Percentiles rank a stretch among this genome's conserved stretches.
These are phyloP conservation scores for Henningerozyma blattae DNA, from an alignment of 805 yeast genomes.

Conservation along the genomic window DNA sequence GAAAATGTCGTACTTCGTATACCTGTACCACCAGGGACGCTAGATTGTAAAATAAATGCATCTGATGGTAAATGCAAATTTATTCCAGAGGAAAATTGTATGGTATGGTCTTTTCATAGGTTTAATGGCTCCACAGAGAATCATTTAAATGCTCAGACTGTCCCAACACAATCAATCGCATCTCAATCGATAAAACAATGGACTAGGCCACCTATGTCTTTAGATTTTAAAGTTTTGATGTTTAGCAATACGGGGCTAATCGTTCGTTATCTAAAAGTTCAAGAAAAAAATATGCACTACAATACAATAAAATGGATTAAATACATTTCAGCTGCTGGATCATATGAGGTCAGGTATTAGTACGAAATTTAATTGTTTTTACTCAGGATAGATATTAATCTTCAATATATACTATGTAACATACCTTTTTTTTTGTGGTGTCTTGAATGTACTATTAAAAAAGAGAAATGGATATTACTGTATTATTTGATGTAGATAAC, in stretches of 20 bases:
- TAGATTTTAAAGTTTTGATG: conserved; percentile 60
- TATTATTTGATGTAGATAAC: too few relatives aligned
- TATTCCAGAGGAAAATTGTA: conserved; percentile 48
- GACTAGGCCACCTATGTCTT: conserved; percentile 66
- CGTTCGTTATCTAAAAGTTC: conserved; percentile 60
- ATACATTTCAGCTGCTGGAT: conserved; percentile 63
- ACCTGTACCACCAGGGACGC: conserved; percentile 56
- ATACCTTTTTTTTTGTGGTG: too few relatives aligned
- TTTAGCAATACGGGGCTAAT: conserved; percentile 66
- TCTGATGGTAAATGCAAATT: conserved; percentile 60
- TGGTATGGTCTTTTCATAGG: conserved; percentile 62
- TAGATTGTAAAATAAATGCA: conserved; percentile 33
- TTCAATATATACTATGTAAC: too few relatives aligned
- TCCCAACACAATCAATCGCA: conserved; percentile 20
- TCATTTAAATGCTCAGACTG: conserved; percentile 44
- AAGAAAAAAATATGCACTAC: conserved; percentile 42
- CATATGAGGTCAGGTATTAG: conserved; percentile 61
- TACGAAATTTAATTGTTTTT: too few relatives aligned
- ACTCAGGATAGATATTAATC: too few relatives aligned
- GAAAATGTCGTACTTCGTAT: conserved; percentile 50
- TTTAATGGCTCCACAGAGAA: conserved; percentile 56
- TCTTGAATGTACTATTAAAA: too few relatives aligned
- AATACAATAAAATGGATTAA: conserved; percentile 80
- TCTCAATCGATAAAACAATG: conserved; percentile 29
- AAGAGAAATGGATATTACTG: too few relatives aligned